These are phyloP conservation scores for Podospora sp. DNA, from an alignment of 495 filamentous ascomycete species.

Conservation along the genomic window DNA sequence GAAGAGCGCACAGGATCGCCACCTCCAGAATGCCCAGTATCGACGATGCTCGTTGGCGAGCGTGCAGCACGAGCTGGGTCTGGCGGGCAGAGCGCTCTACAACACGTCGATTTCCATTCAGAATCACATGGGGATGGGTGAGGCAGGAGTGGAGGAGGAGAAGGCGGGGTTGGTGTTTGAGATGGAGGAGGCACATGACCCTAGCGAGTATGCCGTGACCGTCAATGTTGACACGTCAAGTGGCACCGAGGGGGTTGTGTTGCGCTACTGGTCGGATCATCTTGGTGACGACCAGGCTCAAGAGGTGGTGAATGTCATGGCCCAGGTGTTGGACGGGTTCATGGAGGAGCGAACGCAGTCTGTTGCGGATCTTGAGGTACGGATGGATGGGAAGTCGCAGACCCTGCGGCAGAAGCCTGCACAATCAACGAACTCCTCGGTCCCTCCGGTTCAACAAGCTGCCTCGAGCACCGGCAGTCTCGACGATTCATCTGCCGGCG, in stretches of 20 bases:
- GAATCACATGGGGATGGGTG: constrained; percentile 18
- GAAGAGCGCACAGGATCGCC: constrained; percentile 51
- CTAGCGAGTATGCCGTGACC: constrained; percentile 50
- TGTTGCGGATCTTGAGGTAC: constrained; percentile 18
- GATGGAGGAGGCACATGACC: constrained; percentile 30
- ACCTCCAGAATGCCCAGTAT: constrained; percentile 50
- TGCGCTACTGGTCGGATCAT: constrained; percentile 62
- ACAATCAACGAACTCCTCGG: neutral
- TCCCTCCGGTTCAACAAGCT: neutral
- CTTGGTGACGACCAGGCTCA: constrained; percentile 44
- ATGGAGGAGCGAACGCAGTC: constrained; percentile 25
- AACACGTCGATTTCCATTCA: constrained; percentile 58
- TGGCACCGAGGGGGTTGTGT: constrained; percentile 48
- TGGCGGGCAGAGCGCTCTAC: constrained; percentile 54
- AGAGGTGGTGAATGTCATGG: constrained; percentile 52
- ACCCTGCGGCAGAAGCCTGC: neutral
- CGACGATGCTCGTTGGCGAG: constrained; percentile 58
- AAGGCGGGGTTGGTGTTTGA: constrained; percentile 25
- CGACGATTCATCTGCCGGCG: neutral
- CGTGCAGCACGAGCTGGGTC: constrained; percentile 58
- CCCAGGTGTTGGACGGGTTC: constrained; percentile 49
- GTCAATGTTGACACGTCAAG: constrained; percentile 59
- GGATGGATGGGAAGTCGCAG: constrained; percentile 9
- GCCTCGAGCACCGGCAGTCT: neutral
- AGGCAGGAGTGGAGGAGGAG: neutral